Base-by-base conservation (phyloP, 768 basidiomycete genomes). In the Boletus rubescentipes region DNA sequence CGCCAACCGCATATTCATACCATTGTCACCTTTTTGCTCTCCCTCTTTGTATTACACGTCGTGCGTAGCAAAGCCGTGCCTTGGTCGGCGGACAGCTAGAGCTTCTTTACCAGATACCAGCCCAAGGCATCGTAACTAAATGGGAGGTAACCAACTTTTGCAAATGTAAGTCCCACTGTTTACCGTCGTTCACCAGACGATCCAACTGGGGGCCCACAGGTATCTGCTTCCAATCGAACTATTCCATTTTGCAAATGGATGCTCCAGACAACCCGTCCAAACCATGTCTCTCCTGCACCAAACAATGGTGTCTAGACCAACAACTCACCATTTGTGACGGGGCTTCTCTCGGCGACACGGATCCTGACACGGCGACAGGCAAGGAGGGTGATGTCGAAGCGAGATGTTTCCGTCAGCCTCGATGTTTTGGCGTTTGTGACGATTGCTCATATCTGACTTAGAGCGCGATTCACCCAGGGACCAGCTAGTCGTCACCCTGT, bases 331-430 rank as follows among this genome's bases (percentile, higher is more conserved):
- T 93, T 40, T 96, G 91, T 68, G 79, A 81, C 10, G 87, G 87
- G 26, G 91, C 91, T 43, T 79, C 82, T 46, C 73, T 95, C 48
- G 94, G 93, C 23, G 90, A 93, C 64, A 86, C 89, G 21, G 84
- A 97, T 71, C 91, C 91, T 26, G 94, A 97, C 71, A 93, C 90
- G 16, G 92, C 89, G 12, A 95, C 93, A 6, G 94, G 94, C 32
- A 94, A 90, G 67, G 94, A 96, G 71, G 94, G 94, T 39, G 93
- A 96, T 71, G 91, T 97, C 21, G 93, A 95, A 75, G 93, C 93
- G 53, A 79, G 93, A 68, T 97, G 94, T 78, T 96, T 96, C 75
- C 91, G 93, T 96, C 72, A 66, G 93, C 80, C 49, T 57, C 67
- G 66, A 67, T 65, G 60, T 65, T 61, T 65, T 57, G 62, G 62